phyloP scores from a whole-genome alignment of 345 rosid species.

The Carallia brachiata region DNA sequence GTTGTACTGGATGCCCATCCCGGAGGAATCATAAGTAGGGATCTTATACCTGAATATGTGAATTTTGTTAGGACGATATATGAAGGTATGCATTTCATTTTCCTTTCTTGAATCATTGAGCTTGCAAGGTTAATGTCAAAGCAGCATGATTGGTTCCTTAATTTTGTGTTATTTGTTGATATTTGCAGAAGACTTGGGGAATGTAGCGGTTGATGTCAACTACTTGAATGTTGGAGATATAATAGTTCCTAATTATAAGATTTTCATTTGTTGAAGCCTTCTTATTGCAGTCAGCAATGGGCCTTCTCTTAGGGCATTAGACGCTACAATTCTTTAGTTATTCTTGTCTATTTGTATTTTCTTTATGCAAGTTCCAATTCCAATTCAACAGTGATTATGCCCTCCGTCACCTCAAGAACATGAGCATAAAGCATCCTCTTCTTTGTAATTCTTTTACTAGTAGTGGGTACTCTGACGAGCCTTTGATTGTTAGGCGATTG shows the following conservation, averaged over 20 bases:
- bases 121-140: neutral
- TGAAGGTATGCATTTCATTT: slow-evolving; percentile 56
- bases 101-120: neutral
- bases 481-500: too few species aligned
- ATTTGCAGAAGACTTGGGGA: slow-evolving; percentile 61
- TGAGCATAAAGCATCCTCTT: too few species aligned
- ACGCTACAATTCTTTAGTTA: neutral
- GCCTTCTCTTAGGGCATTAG: too few species aligned
- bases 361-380: too few species aligned
- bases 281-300: neutral
- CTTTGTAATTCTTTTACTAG: too few species aligned
- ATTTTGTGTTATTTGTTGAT: neutral
- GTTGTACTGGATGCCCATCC: slow-evolving; percentile 88
- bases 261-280: slow-evolving; percentile 59
- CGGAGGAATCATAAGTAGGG: slow-evolving; percentile 74
- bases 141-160: neutral
- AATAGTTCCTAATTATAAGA: slow-evolving; percentile 41
- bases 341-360: neutral
- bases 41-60: slow-evolving; percentile 76
- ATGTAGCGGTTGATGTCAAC: slow-evolving; percentile 59
- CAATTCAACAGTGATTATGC: too few species aligned
- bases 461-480: too few species aligned
- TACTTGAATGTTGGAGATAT: slow-evolving; percentile 60
- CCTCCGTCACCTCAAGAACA: too few species aligned
- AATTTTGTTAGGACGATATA: slow-evolving; percentile 69